Evolutionary conservation across 148 eudicot species (phyloP).

Genomic region (Rhododendron griersonianum): DNA sequence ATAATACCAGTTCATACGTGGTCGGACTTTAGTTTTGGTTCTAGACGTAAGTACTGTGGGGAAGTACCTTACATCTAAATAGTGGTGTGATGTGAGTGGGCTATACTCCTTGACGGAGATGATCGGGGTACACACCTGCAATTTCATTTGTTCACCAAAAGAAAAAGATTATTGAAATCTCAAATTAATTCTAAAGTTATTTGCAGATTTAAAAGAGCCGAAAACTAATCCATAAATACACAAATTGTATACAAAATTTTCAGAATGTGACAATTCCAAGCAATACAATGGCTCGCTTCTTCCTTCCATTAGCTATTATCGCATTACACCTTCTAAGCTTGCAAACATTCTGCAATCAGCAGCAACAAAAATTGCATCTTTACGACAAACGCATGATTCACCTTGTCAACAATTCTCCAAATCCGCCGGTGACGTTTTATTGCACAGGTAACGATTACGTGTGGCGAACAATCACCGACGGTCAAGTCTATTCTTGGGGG

Average conservation of each 20-base stretch:
- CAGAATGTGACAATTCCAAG: neutral
- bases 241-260: neutral
- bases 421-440: neutral
- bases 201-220: neutral
- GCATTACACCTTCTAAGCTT: neutral
- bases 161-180: neutral
- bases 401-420: neutral
- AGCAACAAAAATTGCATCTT: neutral
- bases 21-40: no score
- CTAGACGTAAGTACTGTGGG: no score
- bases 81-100: no score
- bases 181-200: neutral
- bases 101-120: no score
- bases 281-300: neutral
- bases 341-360: neutral
- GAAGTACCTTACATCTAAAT: no score
- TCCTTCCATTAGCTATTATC: neutral
- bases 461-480: neutral
- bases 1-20: neutral
- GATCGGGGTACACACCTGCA: no score
- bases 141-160: no score
- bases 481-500: neutral
- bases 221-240: neutral
- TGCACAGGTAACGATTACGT: neutral
- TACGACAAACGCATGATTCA: neutral